Percentiles rank a stretch among this genome's conserved stretches.
These are phyloP conservation scores for Lathyrus aphaca DNA, from an alignment of 306 rosid genomes.

Conservation along the genomic window DNA sequence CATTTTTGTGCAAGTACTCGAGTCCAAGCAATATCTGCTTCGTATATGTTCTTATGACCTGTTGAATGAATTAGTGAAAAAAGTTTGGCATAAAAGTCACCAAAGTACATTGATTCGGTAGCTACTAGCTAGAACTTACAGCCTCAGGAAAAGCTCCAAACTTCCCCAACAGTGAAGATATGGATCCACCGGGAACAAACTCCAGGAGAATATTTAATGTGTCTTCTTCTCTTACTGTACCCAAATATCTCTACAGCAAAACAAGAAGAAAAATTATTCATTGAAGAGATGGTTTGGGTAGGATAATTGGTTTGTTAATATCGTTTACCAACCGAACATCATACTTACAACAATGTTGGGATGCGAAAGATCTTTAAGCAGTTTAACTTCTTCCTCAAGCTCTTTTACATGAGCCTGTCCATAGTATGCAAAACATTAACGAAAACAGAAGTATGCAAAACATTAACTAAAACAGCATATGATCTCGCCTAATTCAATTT, in stretches of 20 bases:
- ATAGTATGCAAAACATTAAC: conserved; percentile 41
- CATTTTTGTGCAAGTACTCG: conserved; percentile 92
- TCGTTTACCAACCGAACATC: conserved; percentile 40
- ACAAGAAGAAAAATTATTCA: conserved; percentile 28
- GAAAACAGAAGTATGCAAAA: conserved; percentile 25
- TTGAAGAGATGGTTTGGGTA: conserved; percentile 38
- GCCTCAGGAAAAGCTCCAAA: conserved; percentile 99
- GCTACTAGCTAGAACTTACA: conserved; percentile 61
- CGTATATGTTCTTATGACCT: conserved; percentile 90
- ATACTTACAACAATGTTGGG: conserved; percentile 94
- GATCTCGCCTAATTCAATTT: conserved; percentile 6
- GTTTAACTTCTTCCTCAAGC: conserved; percentile 99
- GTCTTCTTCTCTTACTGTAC: conserved; percentile 93
- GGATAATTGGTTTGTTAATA: conserved; percentile 26
- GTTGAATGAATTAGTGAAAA: conserved; percentile 45
- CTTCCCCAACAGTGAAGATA: conserved; percentile 95
- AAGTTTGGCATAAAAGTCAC: conserved; percentile 30
- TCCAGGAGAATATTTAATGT: conserved; percentile 87
- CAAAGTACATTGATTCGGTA: conserved; percentile 26
- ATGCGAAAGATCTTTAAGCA: conserved; percentile 92
- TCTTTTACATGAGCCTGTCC: conserved; percentile 88
- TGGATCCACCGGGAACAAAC: conserved; percentile 99
- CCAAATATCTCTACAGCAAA: conserved; percentile 84
- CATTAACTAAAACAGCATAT: conserved; percentile 25
- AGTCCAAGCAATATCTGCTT: conserved; percentile 88